phyloP scores from a whole-genome alignment of 768 basidiomycete species.

The Auricularia sp. region DNA sequence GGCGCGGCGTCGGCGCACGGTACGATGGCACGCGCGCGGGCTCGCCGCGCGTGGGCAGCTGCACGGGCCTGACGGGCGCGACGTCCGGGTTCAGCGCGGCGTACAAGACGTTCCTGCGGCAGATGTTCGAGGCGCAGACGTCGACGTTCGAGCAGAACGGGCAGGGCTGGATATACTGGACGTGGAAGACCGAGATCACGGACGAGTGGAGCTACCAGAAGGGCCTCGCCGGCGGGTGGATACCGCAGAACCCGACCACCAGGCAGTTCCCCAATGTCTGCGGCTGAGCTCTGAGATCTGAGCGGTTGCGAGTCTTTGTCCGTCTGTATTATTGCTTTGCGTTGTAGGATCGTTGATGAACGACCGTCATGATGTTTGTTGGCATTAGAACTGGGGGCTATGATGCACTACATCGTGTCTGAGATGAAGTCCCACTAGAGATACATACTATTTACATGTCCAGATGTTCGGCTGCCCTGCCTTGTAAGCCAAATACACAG shows the following conservation, averaged over 20 bases:
- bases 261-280: slow-evolving; percentile 57
- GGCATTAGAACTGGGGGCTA: too few relatives aligned
- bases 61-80: slow-evolving; percentile 61
- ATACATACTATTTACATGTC: too few relatives aligned
- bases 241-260: slow-evolving; percentile 50
- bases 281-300: slow-evolving; percentile 1
- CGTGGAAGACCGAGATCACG: slow-evolving; percentile 18
- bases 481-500: too few relatives aligned
- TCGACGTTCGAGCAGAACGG: neutral
- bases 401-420: too few relatives aligned
- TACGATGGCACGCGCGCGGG: slow-evolving; percentile 57
- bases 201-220: slow-evolving; percentile 89
- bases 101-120: slow-evolving; percentile 74
- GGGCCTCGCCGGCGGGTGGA: slow-evolving; percentile 74
- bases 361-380: too few relatives aligned
- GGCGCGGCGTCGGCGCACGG: slow-evolving; percentile 53
- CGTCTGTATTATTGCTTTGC: too few relatives aligned
- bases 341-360: too few relatives aligned
- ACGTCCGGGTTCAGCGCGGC: slow-evolving; percentile 59
- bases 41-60: slow-evolving; percentile 61
- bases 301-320: too few relatives aligned
- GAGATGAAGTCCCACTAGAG: too few relatives aligned
- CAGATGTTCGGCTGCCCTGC: too few relatives aligned
- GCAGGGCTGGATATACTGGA: neutral
- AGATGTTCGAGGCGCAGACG: slow-evolving; percentile 74